Conservation (phyloP, 257 asterid genomes). For the Ilex aquifolium region DNA sequence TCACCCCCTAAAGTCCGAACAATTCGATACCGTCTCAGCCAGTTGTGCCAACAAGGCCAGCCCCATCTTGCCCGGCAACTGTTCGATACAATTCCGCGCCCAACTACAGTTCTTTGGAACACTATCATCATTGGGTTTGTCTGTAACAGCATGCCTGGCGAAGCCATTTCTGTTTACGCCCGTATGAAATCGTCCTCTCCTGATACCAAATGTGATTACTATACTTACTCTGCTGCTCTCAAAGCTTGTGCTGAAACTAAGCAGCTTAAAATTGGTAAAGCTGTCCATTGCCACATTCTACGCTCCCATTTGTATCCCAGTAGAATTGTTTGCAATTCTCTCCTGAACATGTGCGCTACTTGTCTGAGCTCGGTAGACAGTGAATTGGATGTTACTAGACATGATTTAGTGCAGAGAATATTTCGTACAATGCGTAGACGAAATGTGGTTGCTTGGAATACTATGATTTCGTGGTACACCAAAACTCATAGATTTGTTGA, state of each 20-base stretch:
- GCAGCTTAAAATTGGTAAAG: constrained; percentile 55
- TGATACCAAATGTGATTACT: constrained; percentile 44
- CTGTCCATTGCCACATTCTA: constrained; percentile 67
- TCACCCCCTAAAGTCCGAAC: constrained; percentile 46
- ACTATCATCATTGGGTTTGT: constrained; percentile 69
- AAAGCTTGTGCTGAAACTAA: constrained; percentile 81
- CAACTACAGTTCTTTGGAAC: constrained; percentile 87
- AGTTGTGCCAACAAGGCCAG: constrained; percentile 65
- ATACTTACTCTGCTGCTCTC: constrained; percentile 75
- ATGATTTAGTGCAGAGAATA: constrained; percentile 49
- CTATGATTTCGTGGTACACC: constrained; percentile 56
- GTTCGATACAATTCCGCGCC: constrained; percentile 82
- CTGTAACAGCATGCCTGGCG: constrained; percentile 61
- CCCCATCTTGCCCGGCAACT: constrained; percentile 63
- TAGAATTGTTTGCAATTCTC: constrained; percentile 68
- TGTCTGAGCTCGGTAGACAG: constrained; percentile 31
- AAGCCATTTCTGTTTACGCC: constrained; percentile 63
- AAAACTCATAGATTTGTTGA: constrained; percentile 41
- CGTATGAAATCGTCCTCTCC: constrained; percentile 28
- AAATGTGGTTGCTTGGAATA: constrained; percentile 77
- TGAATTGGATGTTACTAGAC: constrained; percentile 6
- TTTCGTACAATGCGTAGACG: constrained; percentile 60
- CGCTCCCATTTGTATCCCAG: constrained; percentile 55
- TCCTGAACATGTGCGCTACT: constrained; percentile 75
- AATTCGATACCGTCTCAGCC: constrained; percentile 70